Base-by-base conservation (phyloP, 2,329 filamentous ascomycete genomes). In the Bipolaris zeicola region DNA sequence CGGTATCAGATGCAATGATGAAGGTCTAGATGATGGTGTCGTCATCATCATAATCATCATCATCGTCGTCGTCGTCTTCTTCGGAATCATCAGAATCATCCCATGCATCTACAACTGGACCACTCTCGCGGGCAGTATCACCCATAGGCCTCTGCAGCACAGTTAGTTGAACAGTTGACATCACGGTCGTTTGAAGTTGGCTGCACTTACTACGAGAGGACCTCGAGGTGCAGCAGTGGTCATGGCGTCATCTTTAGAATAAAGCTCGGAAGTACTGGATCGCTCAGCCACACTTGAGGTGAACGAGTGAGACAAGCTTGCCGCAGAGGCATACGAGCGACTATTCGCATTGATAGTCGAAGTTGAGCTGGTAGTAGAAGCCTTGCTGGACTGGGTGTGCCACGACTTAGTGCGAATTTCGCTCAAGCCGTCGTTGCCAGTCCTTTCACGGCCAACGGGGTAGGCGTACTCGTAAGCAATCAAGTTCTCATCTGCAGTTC, bases 21-120 rank as follows among this genome's bases (percentile, higher is more conserved):
- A 41, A 1, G 14, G 11, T 28, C 31, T 41, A 68, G 44, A 70
- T 71, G 18, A 76, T 73, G 7, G 67, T 70, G 24, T 76, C 72
- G 20, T 74, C 68, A 45, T 81, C 26, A 6, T 26, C 24, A 26
- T 26, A 4, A 26, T 26, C 73, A 26, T 67, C 60, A 20, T 75
- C 77, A 47, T 82, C 80, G 3, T 76, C 77, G 26, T 83, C 81
- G 1, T 76, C 66, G 71, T 78, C 26, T 72, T 78, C 26, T 71
- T 78, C 34, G 10, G 58, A 48, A 5, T 57, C 38, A 2, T 60
- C 55, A 14, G 51, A 60, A 22, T 71, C 33, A 11, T 4, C 66
- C 52, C 55, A 60, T 1, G 46, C 43, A 22, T 55, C 52, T 7
- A 54, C 44, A 16, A 41, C 2, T 3, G 58, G 44, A 2, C 42